Conservation (phyloP, 208 protist species). For the Crithidia thermophila region DNA sequence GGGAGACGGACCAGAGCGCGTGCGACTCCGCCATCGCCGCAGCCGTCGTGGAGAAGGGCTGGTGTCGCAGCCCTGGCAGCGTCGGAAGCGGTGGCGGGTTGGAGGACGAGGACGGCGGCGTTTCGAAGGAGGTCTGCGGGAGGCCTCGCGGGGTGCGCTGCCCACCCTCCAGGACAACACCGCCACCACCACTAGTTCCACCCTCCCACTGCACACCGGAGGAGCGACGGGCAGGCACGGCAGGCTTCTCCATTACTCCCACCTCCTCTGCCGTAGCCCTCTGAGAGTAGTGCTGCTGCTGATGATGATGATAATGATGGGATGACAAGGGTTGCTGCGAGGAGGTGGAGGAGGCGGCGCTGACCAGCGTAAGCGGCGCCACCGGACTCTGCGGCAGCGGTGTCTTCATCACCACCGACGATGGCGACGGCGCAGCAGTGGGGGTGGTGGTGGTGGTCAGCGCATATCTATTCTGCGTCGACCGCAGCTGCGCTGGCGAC, state of each 20-base stretch:
- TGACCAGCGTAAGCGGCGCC: no score
- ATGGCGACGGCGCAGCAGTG: neutral
- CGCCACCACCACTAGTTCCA: neutral
- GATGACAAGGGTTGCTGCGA: no score
- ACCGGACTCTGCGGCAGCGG: no score
- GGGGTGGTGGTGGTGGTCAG: neutral
- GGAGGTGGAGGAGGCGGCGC: no score
- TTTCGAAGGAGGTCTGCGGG: neutral
- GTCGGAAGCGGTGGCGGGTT: conserved; percentile 13
- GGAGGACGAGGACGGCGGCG: neutral
- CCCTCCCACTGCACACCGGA: conserved; percentile 6
- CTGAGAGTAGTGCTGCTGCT: neutral
- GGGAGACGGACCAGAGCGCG: neutral
- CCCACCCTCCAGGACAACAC: neutral
- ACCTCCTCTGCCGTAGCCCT: no score
- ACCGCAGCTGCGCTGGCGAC: neutral
- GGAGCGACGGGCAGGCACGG: neutral
- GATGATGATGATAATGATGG: no score
- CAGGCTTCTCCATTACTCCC: no score
- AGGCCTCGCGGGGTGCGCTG: conserved; percentile 5
- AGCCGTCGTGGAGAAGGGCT: no score
- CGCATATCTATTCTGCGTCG: neutral
- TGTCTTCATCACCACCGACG: no score
- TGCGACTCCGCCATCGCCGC: neutral
- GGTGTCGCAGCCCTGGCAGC: neutral